Base-by-base conservation (phyloP, 805 yeast genomes). In the Barnettozyma pratensis region DNA sequence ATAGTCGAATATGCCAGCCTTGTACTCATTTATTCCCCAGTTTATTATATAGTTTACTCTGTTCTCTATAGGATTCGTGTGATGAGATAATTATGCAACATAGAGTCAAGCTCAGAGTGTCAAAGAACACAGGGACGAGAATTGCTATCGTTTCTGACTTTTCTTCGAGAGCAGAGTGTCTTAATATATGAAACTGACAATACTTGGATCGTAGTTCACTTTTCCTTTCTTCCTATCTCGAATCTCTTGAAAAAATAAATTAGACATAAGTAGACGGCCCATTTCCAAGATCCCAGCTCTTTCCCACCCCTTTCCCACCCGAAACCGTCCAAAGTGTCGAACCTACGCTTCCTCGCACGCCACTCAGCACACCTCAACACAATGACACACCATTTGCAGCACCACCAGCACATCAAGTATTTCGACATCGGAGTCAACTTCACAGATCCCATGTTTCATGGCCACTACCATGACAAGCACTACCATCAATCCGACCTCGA, bases 41-140 rank as follows among this genome's bases (percentile, higher is more conserved):
- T n/a, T 11, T 35, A 35, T 35, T 8, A 7, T 35, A n/a, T 7
- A 11, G 32, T 32, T 12, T 7, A 5, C 10, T 12, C 8, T 19
- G 30, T 4, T 34, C 6, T 29, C n/a, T 14, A 9, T 27, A 14
- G 14, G 41, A 30, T 53, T 62, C 54, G 56, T 47, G 75, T 83
- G 91, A 84, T 84, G 91, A 84, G 77, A 83, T 79, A 73, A 70
- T 67, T 73, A 79, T 77, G 85, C 83, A 80, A 81, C 87, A 82
- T 83, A 83, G 91, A 84, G 91, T 84, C 91, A 84, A 84, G 91
- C 90, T 84, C 91, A 75, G 87, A 83, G 84, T 73, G 66, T 61
- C 49, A 45, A 54, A 57, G 62, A 62, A 59, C 56, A 62, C 72
- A 51, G 68, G 78, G 91, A 84, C 80, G 90, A 84, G 87, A 81